Percentiles rank a stretch among this genome's conserved stretches.
phyloP scores from a whole-genome alignment of 495 filamentous ascomycete species.

The Aspergillus nanangensis region DNA sequence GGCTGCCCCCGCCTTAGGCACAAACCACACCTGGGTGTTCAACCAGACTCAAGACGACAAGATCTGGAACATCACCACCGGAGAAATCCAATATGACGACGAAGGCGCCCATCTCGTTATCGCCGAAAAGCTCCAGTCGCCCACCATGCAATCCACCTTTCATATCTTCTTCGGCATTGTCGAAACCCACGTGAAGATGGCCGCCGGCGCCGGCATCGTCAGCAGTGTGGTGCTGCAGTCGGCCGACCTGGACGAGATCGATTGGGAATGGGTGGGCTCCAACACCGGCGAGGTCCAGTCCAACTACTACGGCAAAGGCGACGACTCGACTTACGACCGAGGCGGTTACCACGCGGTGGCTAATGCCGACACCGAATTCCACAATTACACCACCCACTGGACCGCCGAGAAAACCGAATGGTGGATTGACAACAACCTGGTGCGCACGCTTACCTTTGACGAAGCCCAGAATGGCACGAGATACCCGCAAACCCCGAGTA shows the following conservation, averaged over 20 bases:
- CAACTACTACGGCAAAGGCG: constrained; percentile 94
- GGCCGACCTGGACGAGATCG: constrained; percentile 90
- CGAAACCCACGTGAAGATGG: constrained; percentile 66
- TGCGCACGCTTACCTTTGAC: constrained; percentile 58
- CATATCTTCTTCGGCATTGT: constrained; percentile 84
- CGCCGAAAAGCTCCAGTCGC: constrained; percentile 58
- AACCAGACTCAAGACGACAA: constrained; percentile 46
- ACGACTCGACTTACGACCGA: constrained; percentile 65
- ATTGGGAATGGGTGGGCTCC: constrained; percentile 65
- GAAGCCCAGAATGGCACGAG: constrained; percentile 57
- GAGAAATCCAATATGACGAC: constrained; percentile 49
- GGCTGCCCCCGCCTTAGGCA: constrained; percentile 63
- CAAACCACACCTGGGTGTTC: constrained; percentile 57
- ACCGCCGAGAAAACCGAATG: constrained; percentile 70
- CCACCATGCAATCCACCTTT: constrained; percentile 69
- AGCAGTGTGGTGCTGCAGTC: constrained; percentile 85
- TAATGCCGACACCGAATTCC: constrained; percentile 60
- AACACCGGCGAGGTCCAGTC: constrained; percentile 64
- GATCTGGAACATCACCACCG: constrained; percentile 63
- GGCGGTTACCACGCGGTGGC: constrained; percentile 58
- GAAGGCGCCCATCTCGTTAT: constrained; percentile 68
- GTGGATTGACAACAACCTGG: constrained; percentile 67
- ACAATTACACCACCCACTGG: constrained; percentile 94
- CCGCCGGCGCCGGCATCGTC: constrained; percentile 69
- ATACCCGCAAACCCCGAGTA: constrained; percentile 91